Evolutionary conservation across 176 grass and related monocot species (phyloP).

Genomic region (Poa pratensis): DNA sequence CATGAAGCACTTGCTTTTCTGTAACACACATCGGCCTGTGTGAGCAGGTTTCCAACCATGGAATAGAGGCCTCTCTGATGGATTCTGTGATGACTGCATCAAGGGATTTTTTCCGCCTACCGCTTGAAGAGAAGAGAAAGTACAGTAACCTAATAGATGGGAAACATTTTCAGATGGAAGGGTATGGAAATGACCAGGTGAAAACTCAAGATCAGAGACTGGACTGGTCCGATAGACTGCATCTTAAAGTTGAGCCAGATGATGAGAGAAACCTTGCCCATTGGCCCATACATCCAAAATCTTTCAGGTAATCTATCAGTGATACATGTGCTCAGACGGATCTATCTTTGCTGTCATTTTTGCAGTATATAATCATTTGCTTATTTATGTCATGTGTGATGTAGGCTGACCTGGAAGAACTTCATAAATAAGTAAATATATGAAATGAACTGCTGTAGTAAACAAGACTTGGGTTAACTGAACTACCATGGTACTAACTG

Average conservation of each 20-base stretch:
- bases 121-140: slow-evolving; percentile 47
- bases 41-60: slow-evolving; percentile 49
- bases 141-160: slow-evolving; percentile 63
- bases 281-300: slow-evolving; percentile 58
- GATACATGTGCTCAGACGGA: not conserved
- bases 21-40: not conserved
- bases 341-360: not conserved
- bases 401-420: not conserved
- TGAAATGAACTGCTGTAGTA: no score
- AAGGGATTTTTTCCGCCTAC: slow-evolving; percentile 49
- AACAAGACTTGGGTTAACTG: not conserved
- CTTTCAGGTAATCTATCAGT: slow-evolving; percentile 48
- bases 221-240: slow-evolving; percentile 62
- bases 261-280: slow-evolving; percentile 42
- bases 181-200: slow-evolving; percentile 64
- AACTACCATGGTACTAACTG: not conserved
- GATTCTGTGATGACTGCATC: slow-evolving; percentile 39
- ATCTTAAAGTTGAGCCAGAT: slow-evolving; percentile 64
- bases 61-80: slow-evolving; percentile 51
- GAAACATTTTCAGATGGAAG: slow-evolving; percentile 58
- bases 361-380: not conserved
- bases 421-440: not conserved
- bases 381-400: not conserved
- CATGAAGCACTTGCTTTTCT: not conserved
- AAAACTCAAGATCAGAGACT: slow-evolving; percentile 45